A percentile compares a stretch with the other conserved stretches of the same genome.
Conservation (phyloP, 257 asterid species). For the Linaria vulgaris region DNA sequence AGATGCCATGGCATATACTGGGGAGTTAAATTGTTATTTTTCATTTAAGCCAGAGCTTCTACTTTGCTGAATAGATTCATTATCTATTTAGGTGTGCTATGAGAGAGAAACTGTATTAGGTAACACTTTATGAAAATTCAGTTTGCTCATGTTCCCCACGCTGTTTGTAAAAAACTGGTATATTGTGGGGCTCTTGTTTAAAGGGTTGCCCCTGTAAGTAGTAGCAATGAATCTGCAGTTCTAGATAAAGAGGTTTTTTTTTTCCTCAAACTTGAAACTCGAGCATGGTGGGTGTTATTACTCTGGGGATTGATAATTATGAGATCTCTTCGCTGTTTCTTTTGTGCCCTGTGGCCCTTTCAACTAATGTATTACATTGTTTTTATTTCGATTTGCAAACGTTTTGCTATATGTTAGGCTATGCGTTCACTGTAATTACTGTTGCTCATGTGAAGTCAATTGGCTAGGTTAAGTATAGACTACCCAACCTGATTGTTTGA, state of each 20-base stretch:
- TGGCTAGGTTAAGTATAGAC: constrained; percentile 4
- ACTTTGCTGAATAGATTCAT: not conserved
- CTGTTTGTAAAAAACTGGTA: not conserved
- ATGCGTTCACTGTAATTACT: no score
- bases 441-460: constrained; percentile 8
- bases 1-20: not conserved
- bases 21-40: not conserved
- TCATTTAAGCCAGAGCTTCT: not conserved
- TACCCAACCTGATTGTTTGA: constrained; percentile 13
- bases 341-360: not conserved
- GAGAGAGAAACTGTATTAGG: no score
- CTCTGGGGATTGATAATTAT: no score
- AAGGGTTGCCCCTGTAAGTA: not conserved
- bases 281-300: no score
- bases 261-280: not conserved
- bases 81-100: not conserved
- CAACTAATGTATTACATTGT: not conserved
- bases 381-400: constrained; percentile 5
- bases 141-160: not conserved
- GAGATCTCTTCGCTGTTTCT: not conserved
- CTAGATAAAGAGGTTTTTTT: not conserved
- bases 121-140: not conserved
- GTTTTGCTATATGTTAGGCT: not conserved
- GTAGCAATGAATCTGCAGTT: not conserved
- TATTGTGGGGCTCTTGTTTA: not conserved